Evolutionary conservation across 306 rosid species (phyloP).

Genomic region (Prunus mume): DNA sequence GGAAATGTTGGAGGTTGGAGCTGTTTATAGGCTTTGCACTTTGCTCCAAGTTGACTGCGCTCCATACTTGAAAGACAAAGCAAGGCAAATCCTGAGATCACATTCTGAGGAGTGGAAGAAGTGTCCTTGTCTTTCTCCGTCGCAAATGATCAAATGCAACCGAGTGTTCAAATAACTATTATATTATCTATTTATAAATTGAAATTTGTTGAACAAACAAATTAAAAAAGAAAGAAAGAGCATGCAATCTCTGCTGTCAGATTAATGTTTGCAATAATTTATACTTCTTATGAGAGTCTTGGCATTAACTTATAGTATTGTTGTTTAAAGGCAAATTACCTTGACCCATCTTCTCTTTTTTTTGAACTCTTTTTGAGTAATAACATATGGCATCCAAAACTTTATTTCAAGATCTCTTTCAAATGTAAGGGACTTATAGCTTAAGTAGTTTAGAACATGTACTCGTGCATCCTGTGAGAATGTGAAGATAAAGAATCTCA

Average conservation of each 20-base stretch:
- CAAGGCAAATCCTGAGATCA: slow-evolving; percentile 37
- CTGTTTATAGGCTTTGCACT: slow-evolving; percentile 50
- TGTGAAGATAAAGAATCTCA: too few relatives aligned
- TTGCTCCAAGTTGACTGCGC: slow-evolving; percentile 50
- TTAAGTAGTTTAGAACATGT: too few relatives aligned
- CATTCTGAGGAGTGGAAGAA: slow-evolving; percentile 56
- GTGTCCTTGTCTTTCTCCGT: slow-evolving; percentile 40
- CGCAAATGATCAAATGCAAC: neutral
- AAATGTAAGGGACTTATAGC: too few relatives aligned
- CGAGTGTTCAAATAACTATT: neutral
- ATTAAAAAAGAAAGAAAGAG: neutral
- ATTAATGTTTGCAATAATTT: neutral
- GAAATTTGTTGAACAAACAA: neutral
- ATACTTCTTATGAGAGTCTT: neutral
- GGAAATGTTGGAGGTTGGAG: slow-evolving; percentile 64
- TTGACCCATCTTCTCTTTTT: neutral
- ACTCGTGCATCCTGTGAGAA: too few relatives aligned
- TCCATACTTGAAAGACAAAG: slow-evolving; percentile 46
- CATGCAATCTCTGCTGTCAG: neutral
- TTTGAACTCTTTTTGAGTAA: too few relatives aligned
- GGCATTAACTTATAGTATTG: neutral
- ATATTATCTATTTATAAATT: too few relatives aligned
- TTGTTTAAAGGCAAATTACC: neutral
- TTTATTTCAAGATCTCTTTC: too few relatives aligned
- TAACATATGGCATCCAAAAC: too few relatives aligned